Percentiles rank a stretch among this genome's conserved stretches.
These are phyloP conservation scores for Allium fistulosum DNA, from an alignment of 106 monocot genomes.

Conservation along the genomic window DNA sequence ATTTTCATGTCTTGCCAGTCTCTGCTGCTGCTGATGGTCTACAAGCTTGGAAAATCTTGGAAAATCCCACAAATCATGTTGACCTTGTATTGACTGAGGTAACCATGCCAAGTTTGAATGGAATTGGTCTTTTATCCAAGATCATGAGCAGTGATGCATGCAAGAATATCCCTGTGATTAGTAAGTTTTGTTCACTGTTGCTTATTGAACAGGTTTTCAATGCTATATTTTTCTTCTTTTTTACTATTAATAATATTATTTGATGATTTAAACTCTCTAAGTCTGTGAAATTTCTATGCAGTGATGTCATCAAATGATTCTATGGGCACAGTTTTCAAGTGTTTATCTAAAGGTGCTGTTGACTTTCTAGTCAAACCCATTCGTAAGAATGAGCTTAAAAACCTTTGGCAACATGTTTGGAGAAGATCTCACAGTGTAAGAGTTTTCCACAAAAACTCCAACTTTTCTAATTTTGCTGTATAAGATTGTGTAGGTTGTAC, in stretches of 20 bases:
- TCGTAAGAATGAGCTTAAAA: conserved; percentile 95
- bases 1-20: conserved; percentile 34
- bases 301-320: conserved; percentile 99
- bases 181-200: conserved; percentile 38
- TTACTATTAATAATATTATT: neutral
- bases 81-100: conserved; percentile 94
- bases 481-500: too few relatives aligned
- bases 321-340: conserved; percentile 89
- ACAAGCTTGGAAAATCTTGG: conserved; percentile 87
- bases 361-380: conserved; percentile 98
- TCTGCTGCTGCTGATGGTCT: conserved; percentile 64
- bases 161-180: conserved; percentile 95
- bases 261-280: conserved; percentile 21
- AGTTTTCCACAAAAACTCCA: neutral
- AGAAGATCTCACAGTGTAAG: conserved; percentile 71
- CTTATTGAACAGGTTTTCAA: too few relatives aligned
- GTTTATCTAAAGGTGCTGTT: conserved; percentile 95
- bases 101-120: conserved; percentile 68
- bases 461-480: neutral
- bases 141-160: conserved; percentile 74
- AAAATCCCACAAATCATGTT: conserved; percentile 49
- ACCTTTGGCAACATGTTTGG: conserved; percentile 99
- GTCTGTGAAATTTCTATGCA: conserved; percentile 44
- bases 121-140: conserved; percentile 82
- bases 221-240: conserved; percentile 1